phyloP scores from a whole-genome alignment of 1,139 yeast species.

The Pichia sp. region DNA sequence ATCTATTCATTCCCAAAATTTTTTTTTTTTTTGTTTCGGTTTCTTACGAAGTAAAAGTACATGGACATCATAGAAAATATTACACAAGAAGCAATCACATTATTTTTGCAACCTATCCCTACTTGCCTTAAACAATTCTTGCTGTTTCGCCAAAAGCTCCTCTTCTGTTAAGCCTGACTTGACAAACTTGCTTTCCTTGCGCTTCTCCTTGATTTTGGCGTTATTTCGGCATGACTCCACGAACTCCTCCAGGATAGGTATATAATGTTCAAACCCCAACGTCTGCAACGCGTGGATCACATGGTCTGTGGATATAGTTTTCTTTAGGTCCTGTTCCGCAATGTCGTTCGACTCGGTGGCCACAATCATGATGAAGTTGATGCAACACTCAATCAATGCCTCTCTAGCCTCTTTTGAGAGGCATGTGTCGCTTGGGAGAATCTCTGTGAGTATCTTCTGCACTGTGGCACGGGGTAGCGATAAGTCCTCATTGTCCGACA shows the following conservation, averaged over 20 bases:
- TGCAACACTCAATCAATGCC: constrained; percentile 92
- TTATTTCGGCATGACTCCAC: constrained; percentile 70
- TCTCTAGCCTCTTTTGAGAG: constrained; percentile 94
- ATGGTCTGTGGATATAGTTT: constrained; percentile 95
- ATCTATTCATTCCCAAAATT: background rate
- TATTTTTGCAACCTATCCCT: constrained; percentile 66
- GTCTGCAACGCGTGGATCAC: constrained; percentile 87
- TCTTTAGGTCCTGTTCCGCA: constrained; percentile 93
- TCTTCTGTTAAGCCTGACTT: constrained; percentile 90
- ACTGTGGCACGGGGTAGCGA: constrained; percentile 67
- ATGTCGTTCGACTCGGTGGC: constrained; percentile 93
- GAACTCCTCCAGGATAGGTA: constrained; percentile 53
- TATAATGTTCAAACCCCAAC: constrained; percentile 79
- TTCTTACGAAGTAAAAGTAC: background rate
- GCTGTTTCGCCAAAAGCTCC: constrained; percentile 87
- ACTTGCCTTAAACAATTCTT: constrained; percentile 84
- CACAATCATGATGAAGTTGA: constrained; percentile 90
- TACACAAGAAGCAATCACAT: background rate
- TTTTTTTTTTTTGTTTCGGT: background rate
- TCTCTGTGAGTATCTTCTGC: constrained; percentile 87
- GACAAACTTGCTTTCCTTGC: constrained; percentile 88
- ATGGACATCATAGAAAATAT: constrained; percentile 1
- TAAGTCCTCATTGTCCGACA: constrained; percentile 28
- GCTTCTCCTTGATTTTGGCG: constrained; percentile 81
- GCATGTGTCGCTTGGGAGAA: constrained; percentile 78